Conservation (phyloP, 164 flowering plant genomes). For the Vitis labrusca region DNA sequence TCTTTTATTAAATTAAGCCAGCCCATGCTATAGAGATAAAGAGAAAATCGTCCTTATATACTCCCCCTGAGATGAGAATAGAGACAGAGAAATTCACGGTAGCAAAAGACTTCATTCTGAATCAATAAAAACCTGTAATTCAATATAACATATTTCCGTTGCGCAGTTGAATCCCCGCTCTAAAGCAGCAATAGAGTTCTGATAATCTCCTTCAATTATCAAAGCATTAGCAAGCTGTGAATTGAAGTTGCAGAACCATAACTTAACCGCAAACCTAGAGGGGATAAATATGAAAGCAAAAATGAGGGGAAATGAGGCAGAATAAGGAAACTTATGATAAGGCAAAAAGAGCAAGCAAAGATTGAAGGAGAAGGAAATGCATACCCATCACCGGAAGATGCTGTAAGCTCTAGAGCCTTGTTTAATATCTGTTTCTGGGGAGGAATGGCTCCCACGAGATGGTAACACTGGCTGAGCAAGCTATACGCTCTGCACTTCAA, state of each 20-base stretch:
- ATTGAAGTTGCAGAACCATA: constrained; percentile 89
- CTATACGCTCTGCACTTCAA: constrained; percentile 79
- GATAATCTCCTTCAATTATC: constrained; percentile 77
- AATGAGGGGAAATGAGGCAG: neutral
- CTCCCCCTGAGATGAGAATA: too few relatives aligned
- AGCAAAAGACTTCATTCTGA: too few relatives aligned
- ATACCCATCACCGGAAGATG: constrained; percentile 62
- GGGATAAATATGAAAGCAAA: neutral
- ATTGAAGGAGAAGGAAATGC: constrained; percentile 5
- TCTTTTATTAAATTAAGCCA: too few relatives aligned
- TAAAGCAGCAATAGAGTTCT: constrained; percentile 49
- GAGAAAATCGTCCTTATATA: too few relatives aligned
- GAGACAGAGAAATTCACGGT: too few relatives aligned
- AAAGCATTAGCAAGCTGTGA: constrained; percentile 86
- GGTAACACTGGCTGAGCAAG: constrained; percentile 81
- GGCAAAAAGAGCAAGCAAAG: neutral
- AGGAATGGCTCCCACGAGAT: constrained; percentile 79
- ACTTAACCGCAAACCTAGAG: constrained; percentile 37
- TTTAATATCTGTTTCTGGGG: constrained; percentile 65
- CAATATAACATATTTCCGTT: constrained; percentile 53
- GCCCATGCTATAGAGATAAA: too few relatives aligned
- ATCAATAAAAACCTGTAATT: constrained; percentile 63
- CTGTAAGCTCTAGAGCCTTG: constrained; percentile 64
- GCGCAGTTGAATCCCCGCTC: constrained; percentile 64
- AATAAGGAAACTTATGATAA: neutral